phyloP scores from a whole-genome alignment of 495 filamentous ascomycete species.

The Trichoderma orchidacearum region DNA sequence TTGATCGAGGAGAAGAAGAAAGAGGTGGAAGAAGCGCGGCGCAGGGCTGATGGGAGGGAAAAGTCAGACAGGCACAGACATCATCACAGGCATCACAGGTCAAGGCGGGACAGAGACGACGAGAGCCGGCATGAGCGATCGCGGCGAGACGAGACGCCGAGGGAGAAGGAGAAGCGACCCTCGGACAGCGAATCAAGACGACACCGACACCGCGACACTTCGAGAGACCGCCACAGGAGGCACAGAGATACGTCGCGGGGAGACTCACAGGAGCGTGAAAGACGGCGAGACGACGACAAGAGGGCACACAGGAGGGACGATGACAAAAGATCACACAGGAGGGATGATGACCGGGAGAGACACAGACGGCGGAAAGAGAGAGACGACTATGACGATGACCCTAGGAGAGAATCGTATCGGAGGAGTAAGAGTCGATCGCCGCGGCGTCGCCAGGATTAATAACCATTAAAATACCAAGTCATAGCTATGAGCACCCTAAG shows the following conservation, averaged over 20 bases:
- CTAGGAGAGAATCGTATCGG: background rate
- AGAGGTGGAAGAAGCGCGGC: constrained; percentile 60
- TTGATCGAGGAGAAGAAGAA: constrained; percentile 80
- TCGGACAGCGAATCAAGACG: constrained; percentile 14
- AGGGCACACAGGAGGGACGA: background rate
- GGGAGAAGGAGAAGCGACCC: constrained; percentile 8
- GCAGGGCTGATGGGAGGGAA: constrained; percentile 31
- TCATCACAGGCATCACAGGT: constrained; percentile 26
- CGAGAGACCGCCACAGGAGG: constrained; percentile 1
- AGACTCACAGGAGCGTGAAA: background rate
- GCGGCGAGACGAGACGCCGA: constrained; percentile 8
- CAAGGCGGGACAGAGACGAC: constrained; percentile 16
- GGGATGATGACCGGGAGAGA: background rate
- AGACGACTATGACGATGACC: background rate
- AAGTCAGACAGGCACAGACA: constrained; percentile 37
- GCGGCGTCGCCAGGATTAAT: background rate
- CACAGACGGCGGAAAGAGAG: background rate
- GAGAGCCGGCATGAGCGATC: constrained; percentile 9
- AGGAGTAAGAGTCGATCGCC: constrained; percentile 1
- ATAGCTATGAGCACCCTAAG: background rate
- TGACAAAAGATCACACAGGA: background rate
- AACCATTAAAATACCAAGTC: background rate
- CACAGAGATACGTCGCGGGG: background rate
- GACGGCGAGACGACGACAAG: background rate
- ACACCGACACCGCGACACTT: constrained; percentile 11